phyloP scores from a whole-genome alignment of 306 rosid species.

The Psophocarpus tetragonolobus region DNA sequence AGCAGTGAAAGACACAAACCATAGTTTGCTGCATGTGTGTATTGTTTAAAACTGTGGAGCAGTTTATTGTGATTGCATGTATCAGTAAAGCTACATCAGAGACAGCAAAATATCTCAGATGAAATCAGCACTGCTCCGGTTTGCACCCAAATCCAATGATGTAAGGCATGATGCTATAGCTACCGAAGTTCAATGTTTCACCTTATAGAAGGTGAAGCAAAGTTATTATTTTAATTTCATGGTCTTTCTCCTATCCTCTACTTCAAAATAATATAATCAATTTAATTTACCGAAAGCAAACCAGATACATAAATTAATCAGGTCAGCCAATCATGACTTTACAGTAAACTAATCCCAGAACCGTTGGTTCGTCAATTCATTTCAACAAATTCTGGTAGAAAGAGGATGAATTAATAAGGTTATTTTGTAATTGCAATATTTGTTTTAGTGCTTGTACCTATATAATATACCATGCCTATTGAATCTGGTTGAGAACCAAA shows the following conservation, averaged over 20 bases:
- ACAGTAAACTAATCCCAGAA: background rate
- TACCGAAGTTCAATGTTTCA: slow-evolving; percentile 33
- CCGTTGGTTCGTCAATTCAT: background rate
- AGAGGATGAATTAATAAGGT: background rate
- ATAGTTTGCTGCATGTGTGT: too few relatives aligned
- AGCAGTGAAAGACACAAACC: too few relatives aligned
- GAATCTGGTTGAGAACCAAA: slow-evolving; percentile 14
- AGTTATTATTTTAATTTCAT: background rate
- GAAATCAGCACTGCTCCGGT: background rate
- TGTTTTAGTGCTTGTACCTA: too few relatives aligned
- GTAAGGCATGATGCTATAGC: slow-evolving; percentile 20
- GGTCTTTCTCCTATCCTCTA: background rate
- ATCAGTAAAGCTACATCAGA: background rate
- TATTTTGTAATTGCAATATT: background rate
- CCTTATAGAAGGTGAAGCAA: background rate
- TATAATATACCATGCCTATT: background rate
- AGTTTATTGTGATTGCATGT: background rate
- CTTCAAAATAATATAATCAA: background rate
- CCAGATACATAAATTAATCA: background rate
- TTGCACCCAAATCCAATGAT: slow-evolving; percentile 2
- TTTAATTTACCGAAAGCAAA: background rate
- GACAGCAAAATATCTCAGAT: background rate
- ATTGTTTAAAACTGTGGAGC: background rate
- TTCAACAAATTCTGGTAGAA: background rate
- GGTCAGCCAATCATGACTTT: background rate